Conservation (phyloP, 2,329 filamentous ascomycete genomes). For the Ustulina deusta region DNA sequence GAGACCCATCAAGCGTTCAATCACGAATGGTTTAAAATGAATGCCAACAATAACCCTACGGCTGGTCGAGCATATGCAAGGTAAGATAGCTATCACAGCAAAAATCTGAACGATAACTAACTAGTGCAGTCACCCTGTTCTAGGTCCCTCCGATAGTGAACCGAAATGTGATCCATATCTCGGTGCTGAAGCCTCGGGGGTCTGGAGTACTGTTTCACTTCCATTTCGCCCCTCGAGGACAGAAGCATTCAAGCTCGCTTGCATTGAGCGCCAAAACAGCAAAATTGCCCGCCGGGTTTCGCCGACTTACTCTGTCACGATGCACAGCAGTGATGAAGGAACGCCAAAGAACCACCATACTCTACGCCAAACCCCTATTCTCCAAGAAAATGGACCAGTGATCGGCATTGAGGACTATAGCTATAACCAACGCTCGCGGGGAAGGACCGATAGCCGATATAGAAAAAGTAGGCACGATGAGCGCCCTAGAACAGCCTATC, state of each 20-base stretch:
- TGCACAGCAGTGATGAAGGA: neutral
- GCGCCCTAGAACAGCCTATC: neutral
- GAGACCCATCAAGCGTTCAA: conserved; percentile 13
- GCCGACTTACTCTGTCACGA: too few species aligned
- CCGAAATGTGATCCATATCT: neutral
- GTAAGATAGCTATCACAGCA: conserved; percentile 1
- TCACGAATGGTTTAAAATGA: conserved; percentile 22
- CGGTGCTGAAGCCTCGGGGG: conserved; percentile 7
- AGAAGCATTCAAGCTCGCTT: neutral
- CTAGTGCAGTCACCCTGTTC: conserved; percentile 1
- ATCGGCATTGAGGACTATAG: neutral
- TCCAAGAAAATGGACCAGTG: neutral
- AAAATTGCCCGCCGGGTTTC: neutral
- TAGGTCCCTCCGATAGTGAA: neutral
- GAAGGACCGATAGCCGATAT: neutral
- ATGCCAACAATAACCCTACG: neutral
- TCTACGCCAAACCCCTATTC: neutral
- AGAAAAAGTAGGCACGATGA: conserved; percentile 1
- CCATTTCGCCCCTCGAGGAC: neutral
- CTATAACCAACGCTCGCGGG: neutral
- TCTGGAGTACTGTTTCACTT: conserved; percentile 17
- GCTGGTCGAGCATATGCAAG: neutral
- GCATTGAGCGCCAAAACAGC: neutral
- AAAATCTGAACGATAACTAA: conserved; percentile 2
- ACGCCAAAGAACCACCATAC: neutral